Percentiles rank a stretch among this genome's conserved stretches.
These are phyloP conservation scores for Clarkia xantiana DNA, from an alignment of 345 rosid genomes.

Conservation along the genomic window DNA sequence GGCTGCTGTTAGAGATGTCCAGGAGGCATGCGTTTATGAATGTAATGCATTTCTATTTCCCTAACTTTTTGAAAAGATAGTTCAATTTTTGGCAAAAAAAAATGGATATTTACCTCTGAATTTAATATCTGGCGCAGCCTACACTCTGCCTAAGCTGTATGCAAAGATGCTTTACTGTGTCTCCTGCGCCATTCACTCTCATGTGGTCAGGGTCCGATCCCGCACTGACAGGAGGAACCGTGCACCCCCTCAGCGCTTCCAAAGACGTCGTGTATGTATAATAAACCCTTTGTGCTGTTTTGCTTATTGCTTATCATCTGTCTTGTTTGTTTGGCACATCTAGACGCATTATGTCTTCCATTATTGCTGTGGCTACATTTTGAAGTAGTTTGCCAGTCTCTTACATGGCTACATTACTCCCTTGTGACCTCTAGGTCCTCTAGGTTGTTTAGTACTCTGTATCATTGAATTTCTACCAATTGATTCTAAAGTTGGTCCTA, in stretches of 20 bases:
- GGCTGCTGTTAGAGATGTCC: slow-evolving; percentile 86
- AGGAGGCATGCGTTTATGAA: slow-evolving; percentile 73
- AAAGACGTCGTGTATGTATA: slow-evolving; percentile 54
- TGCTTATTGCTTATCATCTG: not conserved
- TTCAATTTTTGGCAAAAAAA: no score
- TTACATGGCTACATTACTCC: no score
- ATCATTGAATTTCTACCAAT: no score
- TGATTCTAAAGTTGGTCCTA: no score
- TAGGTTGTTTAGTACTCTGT: no score
- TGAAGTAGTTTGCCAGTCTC: no score
- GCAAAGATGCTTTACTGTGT: slow-evolving; percentile 91
- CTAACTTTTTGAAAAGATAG: not conserved
- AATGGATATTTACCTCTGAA: not conserved
- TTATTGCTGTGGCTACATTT: no score
- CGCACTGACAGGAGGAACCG: slow-evolving; percentile 58
- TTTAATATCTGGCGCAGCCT: slow-evolving; percentile 19
- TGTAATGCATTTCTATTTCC: slow-evolving; percentile 14
- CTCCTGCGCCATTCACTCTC: slow-evolving; percentile 95
- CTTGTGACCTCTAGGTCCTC: no score
- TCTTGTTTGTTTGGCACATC: no score
- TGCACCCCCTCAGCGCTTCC: slow-evolving; percentile 72
- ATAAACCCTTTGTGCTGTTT: not conserved
- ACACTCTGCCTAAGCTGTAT: slow-evolving; percentile 67
- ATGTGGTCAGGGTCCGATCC: slow-evolving; percentile 85
- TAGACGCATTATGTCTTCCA: no score